Evolutionary conservation across 352 stramenopile genomes (phyloP).

Genomic region (Globisporangium cystogenes): DNA sequence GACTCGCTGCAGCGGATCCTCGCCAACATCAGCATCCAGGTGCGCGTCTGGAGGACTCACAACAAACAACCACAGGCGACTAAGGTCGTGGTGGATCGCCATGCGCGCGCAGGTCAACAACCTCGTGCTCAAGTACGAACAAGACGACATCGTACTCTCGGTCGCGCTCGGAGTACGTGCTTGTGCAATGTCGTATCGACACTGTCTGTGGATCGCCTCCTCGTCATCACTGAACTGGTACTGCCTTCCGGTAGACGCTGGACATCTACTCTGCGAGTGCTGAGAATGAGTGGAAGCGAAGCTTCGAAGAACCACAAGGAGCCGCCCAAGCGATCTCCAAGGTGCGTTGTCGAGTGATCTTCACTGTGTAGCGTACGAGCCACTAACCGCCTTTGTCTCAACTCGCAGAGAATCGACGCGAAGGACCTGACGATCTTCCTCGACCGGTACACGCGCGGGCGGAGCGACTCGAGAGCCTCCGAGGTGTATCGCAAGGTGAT

Average conservation of each 20-base stretch:
- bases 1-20: conserved; percentile 78
- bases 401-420: conserved; percentile 43
- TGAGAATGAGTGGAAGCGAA: conserved; percentile 43
- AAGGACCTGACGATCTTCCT: conserved; percentile 84
- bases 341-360: conserved; percentile 10
- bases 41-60: conserved; percentile 1
- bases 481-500: conserved; percentile 61
- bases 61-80: neutral
- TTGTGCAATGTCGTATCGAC: neutral
- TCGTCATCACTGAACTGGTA: too few species aligned
- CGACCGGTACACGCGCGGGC: conserved; percentile 71
- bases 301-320: conserved; percentile 61
- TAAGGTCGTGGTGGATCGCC: neutral
- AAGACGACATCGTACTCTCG: conserved; percentile 83
- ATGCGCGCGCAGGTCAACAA: conserved; percentile 59
- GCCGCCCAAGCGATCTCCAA: conserved; percentile 49
- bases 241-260: conserved; percentile 16
- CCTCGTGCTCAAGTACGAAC: conserved; percentile 85
- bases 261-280: conserved; percentile 75
- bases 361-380: neutral
- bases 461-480: conserved; percentile 15
- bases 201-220: neutral
- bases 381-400: neutral
- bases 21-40: conserved; percentile 76
- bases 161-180: conserved; percentile 64